These are phyloP conservation scores for Fusarium fracticaudum DNA, from an alignment of 2,329 filamentous ascomycete genomes.

Conservation along the genomic window DNA sequence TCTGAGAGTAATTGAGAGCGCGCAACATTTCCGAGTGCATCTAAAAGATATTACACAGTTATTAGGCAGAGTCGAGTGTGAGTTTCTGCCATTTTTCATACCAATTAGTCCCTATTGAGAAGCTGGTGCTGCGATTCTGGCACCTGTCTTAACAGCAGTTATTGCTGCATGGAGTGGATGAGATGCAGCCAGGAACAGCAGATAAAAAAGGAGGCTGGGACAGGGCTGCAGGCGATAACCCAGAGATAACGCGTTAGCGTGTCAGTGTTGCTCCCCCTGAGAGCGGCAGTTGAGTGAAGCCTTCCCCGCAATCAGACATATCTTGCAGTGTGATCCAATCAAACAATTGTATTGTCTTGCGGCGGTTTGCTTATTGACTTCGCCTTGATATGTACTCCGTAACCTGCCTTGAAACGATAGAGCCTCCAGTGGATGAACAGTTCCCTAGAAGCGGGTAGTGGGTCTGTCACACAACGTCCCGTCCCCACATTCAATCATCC, in stretches of 20 bases:
- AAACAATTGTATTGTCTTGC: not conserved
- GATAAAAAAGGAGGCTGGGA: conserved; percentile 45
- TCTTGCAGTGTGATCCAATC: not conserved
- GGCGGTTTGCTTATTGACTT: not conserved
- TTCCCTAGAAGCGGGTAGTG: not conserved
- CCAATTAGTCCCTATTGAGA: not conserved
- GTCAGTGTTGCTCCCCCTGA: conserved; percentile 21
- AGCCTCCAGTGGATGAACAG: not conserved
- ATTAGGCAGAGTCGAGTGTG: not conserved
- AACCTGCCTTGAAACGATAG: not conserved
- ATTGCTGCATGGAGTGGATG: conserved; percentile 45
- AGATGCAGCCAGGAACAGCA: conserved; percentile 5
- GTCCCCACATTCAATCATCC: not conserved
- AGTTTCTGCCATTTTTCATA: not conserved
- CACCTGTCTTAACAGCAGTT: conserved; percentile 43
- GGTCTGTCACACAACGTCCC: not conserved
- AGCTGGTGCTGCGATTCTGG: not conserved
- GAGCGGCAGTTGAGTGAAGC: not conserved
- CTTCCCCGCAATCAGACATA: not conserved
- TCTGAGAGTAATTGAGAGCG: not conserved
- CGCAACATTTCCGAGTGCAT: not conserved
- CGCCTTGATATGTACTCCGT: not conserved
- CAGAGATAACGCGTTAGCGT: conserved; percentile 1
- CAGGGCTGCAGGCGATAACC: conserved; percentile 38
- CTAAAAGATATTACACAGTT: not conserved